phyloP scores from a whole-genome alignment of 139 green algal genomes.

The Tetradesmus lagerheimii region DNA sequence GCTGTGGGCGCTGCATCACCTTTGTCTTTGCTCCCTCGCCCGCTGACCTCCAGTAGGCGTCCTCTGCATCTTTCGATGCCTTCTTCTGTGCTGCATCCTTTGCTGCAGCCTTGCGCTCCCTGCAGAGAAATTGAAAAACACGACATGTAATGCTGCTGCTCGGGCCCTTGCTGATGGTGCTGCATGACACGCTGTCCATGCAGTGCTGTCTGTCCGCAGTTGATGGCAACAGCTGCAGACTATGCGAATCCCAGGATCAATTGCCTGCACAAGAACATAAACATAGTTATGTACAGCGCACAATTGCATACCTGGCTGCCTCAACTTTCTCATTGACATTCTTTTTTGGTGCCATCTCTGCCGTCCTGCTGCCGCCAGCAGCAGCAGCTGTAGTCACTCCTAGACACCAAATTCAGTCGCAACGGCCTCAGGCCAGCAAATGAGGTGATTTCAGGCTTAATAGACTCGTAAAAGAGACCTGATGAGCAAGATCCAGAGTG shows the following conservation, averaged over 20 bases:
- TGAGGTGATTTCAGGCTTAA: too few species aligned
- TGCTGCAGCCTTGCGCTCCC: constrained; percentile 53
- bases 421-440: too few species aligned
- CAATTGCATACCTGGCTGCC: constrained; percentile 54
- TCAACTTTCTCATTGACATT: constrained; percentile 60
- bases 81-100: constrained; percentile 42
- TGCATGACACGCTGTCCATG: not conserved
- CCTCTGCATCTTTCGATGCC: constrained; percentile 52
- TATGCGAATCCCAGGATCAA: not conserved
- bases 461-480: too few species aligned
- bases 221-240: not conserved
- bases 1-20: not conserved
- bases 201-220: not conserved
- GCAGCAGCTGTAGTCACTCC: not conserved
- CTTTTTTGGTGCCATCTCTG: constrained; percentile 44
- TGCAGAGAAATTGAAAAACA: not conserved
- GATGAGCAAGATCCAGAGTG: not conserved
- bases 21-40: constrained; percentile 67
- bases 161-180: not conserved
- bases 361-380: not conserved
- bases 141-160: not conserved
- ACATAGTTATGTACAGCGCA: too few species aligned
- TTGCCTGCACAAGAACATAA: not conserved
- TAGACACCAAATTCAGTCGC: not conserved
- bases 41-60: constrained; percentile 62